Evolutionary conservation across 768 basidiomycete species (phyloP), one percentile per base, ranked within the genome.

Genomic region (Podaxis sp.): DNA sequence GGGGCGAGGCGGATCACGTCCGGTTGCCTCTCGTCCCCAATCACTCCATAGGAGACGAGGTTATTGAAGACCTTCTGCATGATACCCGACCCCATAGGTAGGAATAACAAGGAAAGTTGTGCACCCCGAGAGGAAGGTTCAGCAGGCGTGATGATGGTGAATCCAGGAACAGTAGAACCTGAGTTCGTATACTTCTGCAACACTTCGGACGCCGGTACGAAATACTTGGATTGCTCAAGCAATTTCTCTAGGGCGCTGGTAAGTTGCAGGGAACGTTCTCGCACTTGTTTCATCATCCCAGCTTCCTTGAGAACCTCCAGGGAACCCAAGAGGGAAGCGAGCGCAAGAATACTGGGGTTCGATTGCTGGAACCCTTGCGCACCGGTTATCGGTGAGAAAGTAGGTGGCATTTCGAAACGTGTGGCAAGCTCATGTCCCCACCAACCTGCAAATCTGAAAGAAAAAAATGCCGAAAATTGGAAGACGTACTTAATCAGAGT

Each of bases 331-430:
- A 98, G 82, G 4, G 94, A 84, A 54, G 89, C 90, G 3, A 90
- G 81, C 37, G 86, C 82, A 64, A 98, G 78, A 38, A 92, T 86
- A 60, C 88, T 90, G 8, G 97, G 95, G 76, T 98, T 98, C 41
- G 96, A 98, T 74, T 96, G 91, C 72, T 97, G 96, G 77, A 91
- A 98, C 46, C 95, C 95, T 73, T 94, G 91, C 0, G 97, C 97
- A 59, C 97, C 97, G 19, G 81, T 82, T 65, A 93, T 91, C 8
- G 95, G 90, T 53, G 84, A 83, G 76, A 97, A 99, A 55, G 70
- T 79, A 12, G 89, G 79, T 27, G 91, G 89, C 96, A 98, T 98
- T 59, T 83, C 78, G 79, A 99, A 98, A 33, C 97, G 89, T 41
- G 94, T 96, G 57, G 78, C 71, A 29, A 88, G 82, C 68, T 94